Base-by-base conservation (phyloP, 2,329 filamentous ascomycete species). In the Colletotrichum spinosum region DNA sequence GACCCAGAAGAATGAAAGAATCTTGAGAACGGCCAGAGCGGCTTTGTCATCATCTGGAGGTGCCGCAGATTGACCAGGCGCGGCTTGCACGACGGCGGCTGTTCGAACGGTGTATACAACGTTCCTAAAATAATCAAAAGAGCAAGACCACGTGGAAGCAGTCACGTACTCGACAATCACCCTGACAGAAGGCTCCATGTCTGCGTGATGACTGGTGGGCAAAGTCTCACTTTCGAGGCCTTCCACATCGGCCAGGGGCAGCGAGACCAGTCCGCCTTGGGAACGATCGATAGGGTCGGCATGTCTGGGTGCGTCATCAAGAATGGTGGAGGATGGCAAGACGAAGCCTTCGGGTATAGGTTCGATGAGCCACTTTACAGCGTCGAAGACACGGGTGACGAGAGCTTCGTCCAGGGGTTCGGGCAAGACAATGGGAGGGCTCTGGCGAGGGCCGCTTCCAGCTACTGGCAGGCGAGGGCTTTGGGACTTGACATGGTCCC, bases 1-100 rank as follows among this genome's bases (percentile, higher is more conserved):
- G 17, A 90, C 85, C 86, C 88, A 90, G 69, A 89, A 86, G 71
- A 85, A 89, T 13, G 87, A 84, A 34, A 91, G 78, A 39, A 90
- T 79, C 42, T 87, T 83, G 52, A 91, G 75, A 10, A 86, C 80
- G 15, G 87, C 81, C 11, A 90, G 78, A 2, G 84, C 81, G 33
- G 76, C 71, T 65, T 77, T 80, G 67, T 88, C 86, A n/a, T 85
- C 82, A 57, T 88, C 84, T 11, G 79, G 72, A 37, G 77, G 70
- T 15, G 74, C 71, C 1, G 75, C 69, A 25, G 76, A 79, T 45
- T 80, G 78, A 6, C 79, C 74, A 8, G 78, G 65, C 10, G 74
- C 74, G 25, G 76, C 73, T 55, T 83, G 82, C 1, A 75, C 68
- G 3, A 81, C 76, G 11, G 77, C 72, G 2, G 79, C 75, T 25